phyloP scores from a whole-genome alignment of 78 protist genomes.

The Chrysochromulina tobinii region DNA sequence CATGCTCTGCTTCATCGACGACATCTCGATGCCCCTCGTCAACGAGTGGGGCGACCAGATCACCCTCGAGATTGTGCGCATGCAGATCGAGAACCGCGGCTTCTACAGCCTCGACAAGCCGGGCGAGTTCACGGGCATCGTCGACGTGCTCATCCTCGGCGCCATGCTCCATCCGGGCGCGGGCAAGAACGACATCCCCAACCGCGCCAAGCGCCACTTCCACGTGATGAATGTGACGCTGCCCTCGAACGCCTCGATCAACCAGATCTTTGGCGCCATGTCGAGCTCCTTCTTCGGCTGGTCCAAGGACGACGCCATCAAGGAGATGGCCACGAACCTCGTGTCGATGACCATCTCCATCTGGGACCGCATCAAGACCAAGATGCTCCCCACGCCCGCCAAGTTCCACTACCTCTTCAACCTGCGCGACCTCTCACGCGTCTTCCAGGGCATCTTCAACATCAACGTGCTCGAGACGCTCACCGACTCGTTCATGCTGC shows the following conservation, averaged over 20 bases:
- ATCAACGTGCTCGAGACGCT: conserved; percentile 44
- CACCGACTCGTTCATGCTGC: background rate
- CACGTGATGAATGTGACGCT: conserved; percentile 74
- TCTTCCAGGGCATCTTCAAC: conserved; percentile 68
- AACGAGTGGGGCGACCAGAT: conserved; percentile 86
- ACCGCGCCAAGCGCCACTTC: conserved; percentile 84
- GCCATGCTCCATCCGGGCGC: conserved; percentile 89
- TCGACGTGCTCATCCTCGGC: conserved; percentile 62
- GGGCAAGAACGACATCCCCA: conserved; percentile 87
- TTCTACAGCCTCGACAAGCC: conserved; percentile 78
- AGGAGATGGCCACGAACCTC: conserved; percentile 39
- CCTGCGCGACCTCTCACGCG: conserved; percentile 85
- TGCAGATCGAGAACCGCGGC: conserved; percentile 67
- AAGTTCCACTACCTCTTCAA: conserved; percentile 92
- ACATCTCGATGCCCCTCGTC: conserved; percentile 82
- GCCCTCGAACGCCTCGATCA: conserved; percentile 65
- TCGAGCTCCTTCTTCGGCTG: conserved; percentile 49
- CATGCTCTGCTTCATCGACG: conserved; percentile 79
- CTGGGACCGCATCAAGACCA: conserved; percentile 59
- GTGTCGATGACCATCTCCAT: conserved; percentile 59
- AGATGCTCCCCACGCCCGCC: conserved; percentile 86
- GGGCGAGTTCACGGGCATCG: conserved; percentile 70
- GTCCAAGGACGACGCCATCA: conserved; percentile 6
- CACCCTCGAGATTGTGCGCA: conserved; percentile 86
- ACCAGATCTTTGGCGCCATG: conserved; percentile 70